Percentiles rank a stretch among this genome's conserved stretches.
Evolutionary conservation across 2,329 filamentous ascomycete genomes (phyloP).

Genomic region (Colletotrichum godetiae): DNA sequence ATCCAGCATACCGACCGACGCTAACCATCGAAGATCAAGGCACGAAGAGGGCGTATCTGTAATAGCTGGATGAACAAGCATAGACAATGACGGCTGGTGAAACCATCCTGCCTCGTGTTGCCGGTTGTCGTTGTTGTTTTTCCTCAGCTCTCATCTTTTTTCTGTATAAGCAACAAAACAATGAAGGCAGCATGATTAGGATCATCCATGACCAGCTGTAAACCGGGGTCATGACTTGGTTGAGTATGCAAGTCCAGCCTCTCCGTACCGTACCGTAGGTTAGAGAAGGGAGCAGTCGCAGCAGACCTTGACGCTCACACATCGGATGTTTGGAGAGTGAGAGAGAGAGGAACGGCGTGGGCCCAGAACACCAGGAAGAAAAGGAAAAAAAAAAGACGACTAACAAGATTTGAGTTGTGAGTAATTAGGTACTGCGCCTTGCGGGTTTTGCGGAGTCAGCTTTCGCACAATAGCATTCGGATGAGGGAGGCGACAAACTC

Average conservation of each 20-base stretch:
- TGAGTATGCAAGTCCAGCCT: background rate
- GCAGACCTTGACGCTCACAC: slow-evolving; percentile 10
- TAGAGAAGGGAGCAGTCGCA: background rate
- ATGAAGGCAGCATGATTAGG: background rate
- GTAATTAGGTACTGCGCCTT: slow-evolving; percentile 8
- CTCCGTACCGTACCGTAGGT: background rate
- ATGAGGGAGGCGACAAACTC: background rate
- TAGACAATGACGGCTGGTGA: slow-evolving; percentile 3
- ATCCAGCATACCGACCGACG: background rate
- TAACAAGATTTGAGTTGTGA: background rate
- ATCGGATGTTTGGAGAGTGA: slow-evolving; percentile 24
- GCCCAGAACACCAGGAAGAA: background rate
- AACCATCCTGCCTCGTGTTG: slow-evolving; percentile 20
- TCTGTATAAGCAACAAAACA: background rate
- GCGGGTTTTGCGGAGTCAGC: background rate
- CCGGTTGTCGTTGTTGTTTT: slow-evolving; percentile 1
- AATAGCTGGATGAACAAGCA: background rate
- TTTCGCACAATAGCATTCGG: slow-evolving; percentile 1
- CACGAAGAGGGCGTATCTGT: background rate
- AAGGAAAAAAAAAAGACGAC: background rate
- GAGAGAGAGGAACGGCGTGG: background rate
- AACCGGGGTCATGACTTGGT: background rate
- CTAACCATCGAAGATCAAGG: background rate
- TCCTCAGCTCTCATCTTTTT: slow-evolving; percentile 3
- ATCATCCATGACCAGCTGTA: slow-evolving; percentile 20